These are phyloP conservation scores for Mangifera indica DNA, from an alignment of 345 rosid species.

Conservation along the genomic window DNA sequence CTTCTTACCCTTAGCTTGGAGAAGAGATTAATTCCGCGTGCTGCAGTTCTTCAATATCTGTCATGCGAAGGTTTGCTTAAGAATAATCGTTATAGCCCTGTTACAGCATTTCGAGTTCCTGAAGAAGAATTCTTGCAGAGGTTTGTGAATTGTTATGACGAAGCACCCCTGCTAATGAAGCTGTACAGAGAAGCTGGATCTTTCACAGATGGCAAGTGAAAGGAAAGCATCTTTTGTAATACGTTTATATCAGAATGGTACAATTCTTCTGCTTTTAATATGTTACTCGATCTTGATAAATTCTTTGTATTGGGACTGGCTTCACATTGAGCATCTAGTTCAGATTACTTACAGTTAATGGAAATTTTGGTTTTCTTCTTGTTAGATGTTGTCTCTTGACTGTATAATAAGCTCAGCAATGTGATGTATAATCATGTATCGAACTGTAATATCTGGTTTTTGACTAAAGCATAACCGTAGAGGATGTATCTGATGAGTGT, in stretches of 20 bases:
- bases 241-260: too few relatives aligned
- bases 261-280: too few relatives aligned
- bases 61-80: slow-evolving; percentile 4
- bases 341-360: too few relatives aligned
- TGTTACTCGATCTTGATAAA: neutral
- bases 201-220: neutral
- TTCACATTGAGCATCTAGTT: neutral
- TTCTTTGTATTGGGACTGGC: neutral
- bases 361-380: neutral
- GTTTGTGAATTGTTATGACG: slow-evolving; percentile 15
- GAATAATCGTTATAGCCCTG: neutral
- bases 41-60: slow-evolving; percentile 3
- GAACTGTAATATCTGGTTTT: neutral
- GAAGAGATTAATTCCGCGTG: slow-evolving; percentile 14
- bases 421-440: too few relatives aligned
- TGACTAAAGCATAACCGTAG: too few relatives aligned
- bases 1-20: neutral
- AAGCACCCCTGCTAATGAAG: slow-evolving; percentile 12
- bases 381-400: neutral
- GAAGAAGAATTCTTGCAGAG: slow-evolving; percentile 17
- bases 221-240: neutral
- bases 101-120: neutral
- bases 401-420: neutral
- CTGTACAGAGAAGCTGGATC: slow-evolving; percentile 10
- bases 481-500: too few relatives aligned